A percentile compares a stretch with the other conserved stretches of the same genome.
Conservation (phyloP, 2,329 filamentous ascomycete genomes). For the Colletotrichum godetiae region DNA sequence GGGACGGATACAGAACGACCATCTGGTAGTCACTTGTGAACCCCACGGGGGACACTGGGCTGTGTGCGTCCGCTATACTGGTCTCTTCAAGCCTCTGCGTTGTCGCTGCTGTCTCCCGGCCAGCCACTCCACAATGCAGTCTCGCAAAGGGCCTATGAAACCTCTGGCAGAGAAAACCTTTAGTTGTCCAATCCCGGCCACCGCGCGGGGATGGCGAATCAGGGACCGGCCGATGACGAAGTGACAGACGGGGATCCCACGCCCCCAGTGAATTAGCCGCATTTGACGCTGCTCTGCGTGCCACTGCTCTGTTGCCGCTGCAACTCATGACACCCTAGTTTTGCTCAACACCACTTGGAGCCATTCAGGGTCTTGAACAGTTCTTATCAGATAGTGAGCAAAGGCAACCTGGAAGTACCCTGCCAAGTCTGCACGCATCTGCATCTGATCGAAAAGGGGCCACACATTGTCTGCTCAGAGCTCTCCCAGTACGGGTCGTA, state of each 20-base stretch:
- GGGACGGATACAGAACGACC: neutral
- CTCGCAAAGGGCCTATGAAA: conserved; percentile 2
- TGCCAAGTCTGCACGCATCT: too few relatives aligned
- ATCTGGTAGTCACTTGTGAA: neutral
- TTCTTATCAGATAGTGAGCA: neutral
- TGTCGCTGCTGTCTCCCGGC: neutral
- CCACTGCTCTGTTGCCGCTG: neutral
- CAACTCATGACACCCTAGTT: conserved; percentile 1
- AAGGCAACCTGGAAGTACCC: neutral
- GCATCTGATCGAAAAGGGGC: neutral
- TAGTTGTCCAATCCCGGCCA: conserved; percentile 23
- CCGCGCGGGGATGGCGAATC: conserved; percentile 26
- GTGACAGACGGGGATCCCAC: conserved; percentile 18
- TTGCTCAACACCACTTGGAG: neutral
- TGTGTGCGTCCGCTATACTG: neutral
- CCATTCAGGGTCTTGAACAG: neutral
- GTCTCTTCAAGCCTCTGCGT: conserved; percentile 11
- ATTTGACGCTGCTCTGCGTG: conserved; percentile 11
- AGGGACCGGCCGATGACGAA: conserved; percentile 23
- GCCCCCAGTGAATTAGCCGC: conserved; percentile 3
- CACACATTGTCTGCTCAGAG: conserved; percentile 3
- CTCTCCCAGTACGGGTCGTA: conserved; percentile 25
- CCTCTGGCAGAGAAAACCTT: conserved; percentile 15
- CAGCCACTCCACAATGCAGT: conserved; percentile 6
- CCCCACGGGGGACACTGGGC: conserved; percentile 6